These are phyloP conservation scores for Grifola frondosa DNA, from an alignment of 1,284 basidiomycete genomes.

Conservation along the genomic window DNA sequence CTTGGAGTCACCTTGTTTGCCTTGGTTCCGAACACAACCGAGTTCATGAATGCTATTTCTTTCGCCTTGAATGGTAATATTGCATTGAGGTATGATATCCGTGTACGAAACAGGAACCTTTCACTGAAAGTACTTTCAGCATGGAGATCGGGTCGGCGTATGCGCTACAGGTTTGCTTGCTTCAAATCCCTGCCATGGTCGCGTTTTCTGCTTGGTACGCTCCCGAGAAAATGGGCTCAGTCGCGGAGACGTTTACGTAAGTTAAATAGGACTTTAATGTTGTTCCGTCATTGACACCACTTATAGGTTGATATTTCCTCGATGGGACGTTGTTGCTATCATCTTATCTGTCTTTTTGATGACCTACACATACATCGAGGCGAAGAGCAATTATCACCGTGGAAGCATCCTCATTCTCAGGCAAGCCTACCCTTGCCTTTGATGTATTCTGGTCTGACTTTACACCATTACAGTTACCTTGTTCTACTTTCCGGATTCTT, in stretches of 20 bases:
- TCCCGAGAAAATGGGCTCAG: conserved; percentile 78
- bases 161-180: conserved; percentile 94
- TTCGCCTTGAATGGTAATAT: conserved; percentile 98
- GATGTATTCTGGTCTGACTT: background rate
- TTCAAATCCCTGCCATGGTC: conserved; percentile 99
- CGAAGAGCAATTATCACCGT: conserved; percentile 95
- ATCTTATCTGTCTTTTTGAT: conserved; percentile 94
- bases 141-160: conserved; percentile 99
- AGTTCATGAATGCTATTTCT: conserved; percentile 99
- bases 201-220: conserved; percentile 96
- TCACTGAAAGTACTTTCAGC: conserved; percentile 41
- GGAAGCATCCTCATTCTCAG: conserved; percentile 91
- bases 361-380: conserved; percentile 99
- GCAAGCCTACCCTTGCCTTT: conserved; percentile 40
- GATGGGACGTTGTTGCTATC: conserved; percentile 97
- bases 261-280: conserved; percentile 25
- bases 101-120: background rate
- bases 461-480: conserved; percentile 56
- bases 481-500: conserved; percentile 81
- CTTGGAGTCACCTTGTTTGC: conserved; percentile 96
- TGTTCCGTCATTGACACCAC: conserved; percentile 9
- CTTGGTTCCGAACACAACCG: conserved; percentile 97
- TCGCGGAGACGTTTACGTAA: conserved; percentile 87
- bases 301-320: conserved; percentile 90
- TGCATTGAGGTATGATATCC: conserved; percentile 74